phyloP scores from a whole-genome alignment of 202 grass and related monocot species.

The Setaria italica region DNA sequence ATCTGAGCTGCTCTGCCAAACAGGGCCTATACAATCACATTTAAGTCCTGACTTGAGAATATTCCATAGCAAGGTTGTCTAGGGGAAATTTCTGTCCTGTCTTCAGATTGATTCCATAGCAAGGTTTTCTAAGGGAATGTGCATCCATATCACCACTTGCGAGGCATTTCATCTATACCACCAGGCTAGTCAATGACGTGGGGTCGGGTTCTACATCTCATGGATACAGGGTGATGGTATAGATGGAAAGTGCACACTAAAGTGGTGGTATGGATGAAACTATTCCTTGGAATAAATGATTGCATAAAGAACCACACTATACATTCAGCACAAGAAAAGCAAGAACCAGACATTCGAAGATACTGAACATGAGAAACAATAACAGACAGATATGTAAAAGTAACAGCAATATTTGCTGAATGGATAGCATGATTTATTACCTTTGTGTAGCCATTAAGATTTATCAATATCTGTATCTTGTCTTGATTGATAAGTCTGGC shows the following conservation, averaged over 20 bases:
- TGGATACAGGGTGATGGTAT: not conserved
- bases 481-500: conserved; percentile 80
- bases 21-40: not conserved
- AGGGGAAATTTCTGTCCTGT: not conserved
- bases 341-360: not conserved
- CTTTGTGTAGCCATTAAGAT: conserved; percentile 96
- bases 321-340: not conserved
- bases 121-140: not conserved
- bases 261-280: not conserved
- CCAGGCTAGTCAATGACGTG: not conserved
- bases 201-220: not conserved
- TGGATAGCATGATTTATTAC: conserved; percentile 43
- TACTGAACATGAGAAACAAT: conserved; percentile 21
- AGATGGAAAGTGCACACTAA: not conserved
- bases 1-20: too few relatives aligned
- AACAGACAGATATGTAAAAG: not conserved
- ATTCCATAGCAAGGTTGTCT: not conserved
- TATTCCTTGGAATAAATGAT: conserved; percentile 1
- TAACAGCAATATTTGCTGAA: conserved; percentile 12
- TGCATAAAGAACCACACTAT: not conserved
- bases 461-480: conserved; percentile 87
- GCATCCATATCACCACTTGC: not conserved
- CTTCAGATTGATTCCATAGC: not conserved
- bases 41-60: not conserved
- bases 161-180: not conserved